Base-by-base conservation (phyloP, 805 yeast genomes). In the Teunomyces stri region DNA sequence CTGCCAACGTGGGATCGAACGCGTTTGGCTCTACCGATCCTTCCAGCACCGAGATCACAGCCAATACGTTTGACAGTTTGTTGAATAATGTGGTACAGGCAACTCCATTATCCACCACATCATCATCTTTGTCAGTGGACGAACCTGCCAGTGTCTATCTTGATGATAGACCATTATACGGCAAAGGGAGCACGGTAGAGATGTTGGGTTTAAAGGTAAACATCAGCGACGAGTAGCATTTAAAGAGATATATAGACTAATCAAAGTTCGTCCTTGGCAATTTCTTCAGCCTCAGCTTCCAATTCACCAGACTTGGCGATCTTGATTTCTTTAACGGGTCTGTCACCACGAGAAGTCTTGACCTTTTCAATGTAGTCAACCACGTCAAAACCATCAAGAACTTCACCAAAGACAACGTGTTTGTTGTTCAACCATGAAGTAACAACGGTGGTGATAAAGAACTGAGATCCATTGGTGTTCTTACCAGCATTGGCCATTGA, bases 321-420 rank as follows among this genome's bases (percentile, higher is more conserved):
- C 53, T 70, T 75, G 51, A 92, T 74, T 22, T 80, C 81, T 57
- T 78, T 78, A 47, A 66, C 68, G 46, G 99, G 99, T 55, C 72
- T 78, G 69, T 89, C 94, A 54, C 87, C 82, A 57, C 76, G 70
- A 50, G 73, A 70, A 20, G 95, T 89, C 70, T 82, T 80, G 51
- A 87, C 82, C 42, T 67, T 66, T 70, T 90, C 96, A 61, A 94
- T 82, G 67, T 80, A 76, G 55, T 76, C 69, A 47, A 92, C 88
- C 43, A 89, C 80, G 54, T 92, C 96, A 74, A 82, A 76, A 42
- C 98, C 98, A 48, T 85, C 90, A 13, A 89, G 49, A 47, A 94
- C 97, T 72, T 89, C 89, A 55, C 99, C 99, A 61, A 94, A 94
- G 36, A 94, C 99, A 63, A 94, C 99, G 69, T 94, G 99, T 58